Conservation (phyloP, 2,329 filamentous ascomycete genomes). For the Diaporthe batatas region DNA sequence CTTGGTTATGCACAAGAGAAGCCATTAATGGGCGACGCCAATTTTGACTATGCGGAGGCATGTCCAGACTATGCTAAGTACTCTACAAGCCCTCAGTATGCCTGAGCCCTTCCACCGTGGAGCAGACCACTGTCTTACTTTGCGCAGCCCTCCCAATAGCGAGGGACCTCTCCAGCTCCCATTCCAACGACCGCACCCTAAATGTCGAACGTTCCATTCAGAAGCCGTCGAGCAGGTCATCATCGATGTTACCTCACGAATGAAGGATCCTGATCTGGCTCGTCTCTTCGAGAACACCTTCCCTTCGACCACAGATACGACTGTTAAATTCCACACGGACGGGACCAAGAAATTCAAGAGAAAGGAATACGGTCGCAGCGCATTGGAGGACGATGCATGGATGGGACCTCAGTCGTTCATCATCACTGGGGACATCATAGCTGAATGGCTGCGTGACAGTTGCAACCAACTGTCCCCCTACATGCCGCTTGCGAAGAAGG, state of each 20-base stretch:
- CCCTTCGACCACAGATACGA: slow-evolving; percentile 91
- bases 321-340: slow-evolving; percentile 86
- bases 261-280: slow-evolving; percentile 89
- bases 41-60: slow-evolving; percentile 52
- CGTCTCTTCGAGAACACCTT: slow-evolving; percentile 96
- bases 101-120: slow-evolving; percentile 44
- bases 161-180: slow-evolving; percentile 83
- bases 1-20: slow-evolving; percentile 47
- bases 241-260: slow-evolving; percentile 80
- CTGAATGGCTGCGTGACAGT: slow-evolving; percentile 93
- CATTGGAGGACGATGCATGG: slow-evolving; percentile 74
- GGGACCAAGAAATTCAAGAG: slow-evolving; percentile 58
- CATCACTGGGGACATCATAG: slow-evolving; percentile 91
- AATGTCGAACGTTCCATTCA: slow-evolving; percentile 92
- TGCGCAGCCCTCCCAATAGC: slow-evolving; percentile 79
- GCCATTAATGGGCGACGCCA: slow-evolving; percentile 50
- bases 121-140: slow-evolving; percentile 39
- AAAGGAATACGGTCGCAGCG: slow-evolving; percentile 52
- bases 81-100: slow-evolving; percentile 70
- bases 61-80: slow-evolving; percentile 77
- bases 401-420: slow-evolving; percentile 91
- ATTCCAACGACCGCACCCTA: slow-evolving; percentile 83
- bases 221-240: slow-evolving; percentile 91
- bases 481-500: slow-evolving; percentile 84
- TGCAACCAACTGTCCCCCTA: slow-evolving; percentile 93